Percentiles rank a stretch among this genome's conserved stretches.
Conservation (phyloP, 345 rosid genomes). For the Eucalyptus erythrocorys region DNA sequence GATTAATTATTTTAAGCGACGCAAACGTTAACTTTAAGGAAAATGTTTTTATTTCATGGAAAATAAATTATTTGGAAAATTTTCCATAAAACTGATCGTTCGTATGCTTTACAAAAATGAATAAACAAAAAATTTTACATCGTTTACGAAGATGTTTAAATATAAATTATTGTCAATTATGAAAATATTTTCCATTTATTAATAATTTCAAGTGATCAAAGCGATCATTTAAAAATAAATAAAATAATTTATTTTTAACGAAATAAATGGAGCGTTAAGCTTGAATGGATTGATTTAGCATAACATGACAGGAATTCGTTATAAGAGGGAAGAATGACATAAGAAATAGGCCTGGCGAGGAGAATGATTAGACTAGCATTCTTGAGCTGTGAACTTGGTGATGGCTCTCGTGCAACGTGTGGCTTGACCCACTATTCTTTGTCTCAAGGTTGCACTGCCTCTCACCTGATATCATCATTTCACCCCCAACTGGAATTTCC, state of each 20-base stretch:
- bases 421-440: not conserved
- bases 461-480: not conserved
- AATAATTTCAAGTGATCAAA: rapidly evolving
- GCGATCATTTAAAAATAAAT: too few species aligned
- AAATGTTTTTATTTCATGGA: too few species aligned
- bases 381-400: not conserved
- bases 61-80: too few species aligned
- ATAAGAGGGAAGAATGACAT: too few species aligned
- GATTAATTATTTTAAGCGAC: too few species aligned
- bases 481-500: not conserved
- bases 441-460: not conserved
- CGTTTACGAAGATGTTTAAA: not conserved
- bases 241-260: too few species aligned
- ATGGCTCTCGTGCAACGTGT: not conserved
- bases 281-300: not conserved
- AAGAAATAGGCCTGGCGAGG: not conserved
- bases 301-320: rapidly evolving
- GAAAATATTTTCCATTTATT: rapidly evolving
- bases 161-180: too few species aligned
- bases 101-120: rapidly evolving
- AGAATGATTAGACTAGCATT: not conserved
- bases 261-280: not conserved
- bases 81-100: not conserved
- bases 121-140: not conserved
- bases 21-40: too few species aligned